Conservation (phyloP, 2,329 filamentous ascomycete species). For the Zasmidium angulare region DNA sequence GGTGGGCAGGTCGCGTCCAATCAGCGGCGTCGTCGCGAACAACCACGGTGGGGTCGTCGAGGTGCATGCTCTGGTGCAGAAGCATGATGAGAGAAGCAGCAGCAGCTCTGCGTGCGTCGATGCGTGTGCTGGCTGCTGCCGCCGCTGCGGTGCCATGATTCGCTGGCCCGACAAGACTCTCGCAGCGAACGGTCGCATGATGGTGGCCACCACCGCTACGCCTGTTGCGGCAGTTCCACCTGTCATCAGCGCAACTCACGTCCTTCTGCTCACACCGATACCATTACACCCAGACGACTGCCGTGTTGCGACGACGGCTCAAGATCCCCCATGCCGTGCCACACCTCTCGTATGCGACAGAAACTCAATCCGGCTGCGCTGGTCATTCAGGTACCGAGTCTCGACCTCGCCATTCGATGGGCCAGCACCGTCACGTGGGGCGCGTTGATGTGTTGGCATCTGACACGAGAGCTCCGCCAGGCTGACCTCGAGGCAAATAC, state of each 20-base stretch:
- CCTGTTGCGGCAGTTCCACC: neutral
- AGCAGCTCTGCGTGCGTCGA: no score
- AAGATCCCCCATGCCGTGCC: neutral
- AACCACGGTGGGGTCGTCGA: neutral
- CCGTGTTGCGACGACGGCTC: neutral
- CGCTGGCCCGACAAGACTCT: neutral
- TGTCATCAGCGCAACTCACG: neutral
- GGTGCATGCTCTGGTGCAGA: neutral
- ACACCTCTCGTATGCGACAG: neutral
- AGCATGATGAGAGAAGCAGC: neutral
- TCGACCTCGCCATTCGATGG: neutral
- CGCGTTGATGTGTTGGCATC: neutral
- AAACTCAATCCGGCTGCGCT: neutral
- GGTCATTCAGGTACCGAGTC: neutral
- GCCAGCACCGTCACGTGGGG: neutral
- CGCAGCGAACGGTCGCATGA: neutral
- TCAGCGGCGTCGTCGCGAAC: neutral
- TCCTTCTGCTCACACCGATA: neutral
- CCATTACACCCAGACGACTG: neutral
- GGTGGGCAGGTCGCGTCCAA: neutral
- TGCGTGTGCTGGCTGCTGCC: no score
- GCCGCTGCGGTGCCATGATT: neutral
- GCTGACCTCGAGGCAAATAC: neutral
- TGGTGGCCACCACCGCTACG: neutral
- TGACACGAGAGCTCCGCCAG: neutral